Base-by-base conservation (phyloP, 148 eudicot species). In the Suaeda aralocaspica region DNA sequence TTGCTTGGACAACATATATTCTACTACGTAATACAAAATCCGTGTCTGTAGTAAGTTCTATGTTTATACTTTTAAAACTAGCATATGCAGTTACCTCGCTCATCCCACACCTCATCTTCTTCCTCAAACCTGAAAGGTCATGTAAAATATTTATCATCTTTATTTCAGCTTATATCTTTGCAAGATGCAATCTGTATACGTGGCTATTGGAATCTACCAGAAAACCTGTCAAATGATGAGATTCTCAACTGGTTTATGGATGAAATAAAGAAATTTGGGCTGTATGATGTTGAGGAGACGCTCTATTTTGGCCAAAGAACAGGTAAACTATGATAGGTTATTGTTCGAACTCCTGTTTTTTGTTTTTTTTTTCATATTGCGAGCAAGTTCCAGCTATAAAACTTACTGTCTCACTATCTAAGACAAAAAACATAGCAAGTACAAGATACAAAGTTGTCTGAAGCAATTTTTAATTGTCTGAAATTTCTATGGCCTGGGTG, bases 1-100 rank as follows among this genome's bases (percentile, higher is more conserved):
- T 94, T 76, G 99, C 99, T 73, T 94, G 99, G 99, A 87, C 82
- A 71, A 79, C 97, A 41, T 94, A 87, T 72, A 82, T 86, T 74
- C 77, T 94, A 52, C 74, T 94, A 71, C 91, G 97, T 65, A 94
- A 91, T 76, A 89, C 97, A 75, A 94, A 84, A 74, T 83, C 91
- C 28, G 76, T 88, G 61, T 94, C 99, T 53, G 96, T 86, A 83
- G 98, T 91, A 81, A 73, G 75, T 53, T 42, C 28, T 70, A 33
- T 19, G 33, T 28, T 42, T 19, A 55, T 55, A 26, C 66, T 33
- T 42, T 53, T 34, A n/a, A 19, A 26, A 1, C 30, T 21, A 1
- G 6, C 13, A 15, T 29, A 13, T 30, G 18, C 21, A 33, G 11
- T 30, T 18, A 33, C 11, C 24, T 1, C 2, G 21, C 36, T n/a